Evolutionary conservation across 768 basidiomycete genomes (phyloP).

Genomic region (Phylloporus scabripes): DNA sequence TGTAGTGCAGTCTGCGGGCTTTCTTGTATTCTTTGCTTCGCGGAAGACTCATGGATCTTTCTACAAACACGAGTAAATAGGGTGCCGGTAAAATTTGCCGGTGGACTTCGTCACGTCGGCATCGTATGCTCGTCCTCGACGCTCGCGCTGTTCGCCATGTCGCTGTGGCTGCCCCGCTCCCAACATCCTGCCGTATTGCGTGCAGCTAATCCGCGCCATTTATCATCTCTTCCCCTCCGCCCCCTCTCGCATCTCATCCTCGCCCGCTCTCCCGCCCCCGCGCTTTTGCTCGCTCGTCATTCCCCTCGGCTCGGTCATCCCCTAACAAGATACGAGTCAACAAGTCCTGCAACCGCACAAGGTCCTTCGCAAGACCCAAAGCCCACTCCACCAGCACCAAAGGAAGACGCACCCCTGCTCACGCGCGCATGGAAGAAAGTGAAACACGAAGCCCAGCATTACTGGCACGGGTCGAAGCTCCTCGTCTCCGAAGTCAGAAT

Average conservation of each 20-base stretch:
- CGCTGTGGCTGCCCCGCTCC: slow-evolving; percentile 68
- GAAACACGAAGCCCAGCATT: slow-evolving; percentile 94
- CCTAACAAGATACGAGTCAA: slow-evolving; percentile 13
- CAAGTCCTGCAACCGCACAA: slow-evolving; percentile 12
- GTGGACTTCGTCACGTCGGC: background rate
- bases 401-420: slow-evolving; percentile 42
- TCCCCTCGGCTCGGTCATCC: slow-evolving; percentile 11
- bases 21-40: slow-evolving; percentile 50
- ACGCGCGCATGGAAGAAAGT: slow-evolving; percentile 84
- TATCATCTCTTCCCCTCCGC: slow-evolving; percentile 2
- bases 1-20: slow-evolving; percentile 52
- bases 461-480: slow-evolving; percentile 95
- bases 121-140: background rate
- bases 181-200: slow-evolving; percentile 39
- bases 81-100: slow-evolving; percentile 5
- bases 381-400: slow-evolving; percentile 44
- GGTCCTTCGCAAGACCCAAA: slow-evolving; percentile 38
- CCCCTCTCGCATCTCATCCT: slow-evolving; percentile 7
- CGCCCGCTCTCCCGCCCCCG: slow-evolving; percentile 15
- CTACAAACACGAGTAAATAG: slow-evolving; percentile 28
- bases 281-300: slow-evolving; percentile 28
- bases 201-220: slow-evolving; percentile 21
- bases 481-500: slow-evolving; percentile 93
- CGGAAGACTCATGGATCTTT: slow-evolving; percentile 10
- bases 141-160: slow-evolving; percentile 44